phyloP scores from a whole-genome alignment of 805 yeast species.

The Komagataella phaffii region DNA sequence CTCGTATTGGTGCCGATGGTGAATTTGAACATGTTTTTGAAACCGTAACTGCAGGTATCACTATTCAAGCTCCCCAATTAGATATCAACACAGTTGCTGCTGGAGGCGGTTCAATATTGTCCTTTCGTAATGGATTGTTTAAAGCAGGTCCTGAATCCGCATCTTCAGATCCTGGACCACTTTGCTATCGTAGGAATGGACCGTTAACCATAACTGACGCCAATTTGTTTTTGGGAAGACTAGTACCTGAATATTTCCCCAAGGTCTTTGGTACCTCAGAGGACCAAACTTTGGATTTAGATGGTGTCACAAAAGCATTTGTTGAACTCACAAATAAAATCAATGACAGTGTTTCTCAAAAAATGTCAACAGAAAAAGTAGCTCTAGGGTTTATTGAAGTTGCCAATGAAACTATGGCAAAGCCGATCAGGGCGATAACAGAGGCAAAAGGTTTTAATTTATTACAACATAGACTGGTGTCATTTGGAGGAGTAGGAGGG shows the following conservation, averaged over 20 bases:
- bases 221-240: slow-evolving; percentile 56
- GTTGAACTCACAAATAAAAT: slow-evolving; percentile 38
- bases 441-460: slow-evolving; percentile 72
- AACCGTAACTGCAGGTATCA: slow-evolving; percentile 72
- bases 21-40: slow-evolving; percentile 69
- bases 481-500: slow-evolving; percentile 93
- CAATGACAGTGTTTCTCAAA: slow-evolving; percentile 29
- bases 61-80: slow-evolving; percentile 74
- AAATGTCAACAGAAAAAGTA: slow-evolving; percentile 47
- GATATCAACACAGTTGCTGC: slow-evolving; percentile 79
- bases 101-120: slow-evolving; percentile 65
- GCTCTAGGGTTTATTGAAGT: slow-evolving; percentile 75
- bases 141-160: slow-evolving; percentile 84
- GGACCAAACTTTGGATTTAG: slow-evolving; percentile 51
- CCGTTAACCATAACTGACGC: slow-evolving; percentile 83
- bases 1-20: slow-evolving; percentile 40
- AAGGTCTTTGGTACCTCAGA: slow-evolving; percentile 75
- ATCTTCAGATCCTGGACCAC: slow-evolving; percentile 83
- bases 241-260: slow-evolving; percentile 66
- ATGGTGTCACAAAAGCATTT: slow-evolving; percentile 36
- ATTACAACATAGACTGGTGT: slow-evolving; percentile 55
- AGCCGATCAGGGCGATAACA: slow-evolving; percentile 75
- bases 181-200: slow-evolving; percentile 76
- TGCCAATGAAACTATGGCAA: slow-evolving; percentile 83
- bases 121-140: slow-evolving; percentile 60